Evolutionary conservation across 1,284 basidiomycete species (phyloP).

Genomic region (Lentinula novae-zelandiae): DNA sequence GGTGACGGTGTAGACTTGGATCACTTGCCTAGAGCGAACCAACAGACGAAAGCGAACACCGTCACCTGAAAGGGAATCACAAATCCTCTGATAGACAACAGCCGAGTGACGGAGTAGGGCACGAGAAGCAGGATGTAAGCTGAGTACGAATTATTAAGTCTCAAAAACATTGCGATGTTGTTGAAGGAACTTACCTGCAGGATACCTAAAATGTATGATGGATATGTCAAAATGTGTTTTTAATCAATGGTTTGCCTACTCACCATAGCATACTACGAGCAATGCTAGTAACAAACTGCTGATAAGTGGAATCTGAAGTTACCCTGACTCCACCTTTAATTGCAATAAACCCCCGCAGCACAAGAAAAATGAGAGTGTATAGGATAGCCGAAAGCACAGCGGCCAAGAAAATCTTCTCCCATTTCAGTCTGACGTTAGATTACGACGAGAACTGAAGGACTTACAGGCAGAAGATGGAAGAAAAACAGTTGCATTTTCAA

Average conservation of each 20-base stretch:
- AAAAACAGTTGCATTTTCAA: slow-evolving; percentile 42
- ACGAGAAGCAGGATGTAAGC: slow-evolving; percentile 59
- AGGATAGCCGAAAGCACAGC: slow-evolving; percentile 50
- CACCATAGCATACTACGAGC: slow-evolving; percentile 68
- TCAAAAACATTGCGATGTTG: background rate
- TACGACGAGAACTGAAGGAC: background rate
- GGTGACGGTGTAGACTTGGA: slow-evolving; percentile 1
- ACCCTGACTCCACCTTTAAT: slow-evolving; percentile 44
- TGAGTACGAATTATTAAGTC: slow-evolving; percentile 19
- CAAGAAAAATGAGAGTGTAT: slow-evolving; percentile 55
- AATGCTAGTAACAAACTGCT: slow-evolving; percentile 54
- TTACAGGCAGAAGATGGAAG: slow-evolving; percentile 59
- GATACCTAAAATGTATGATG: slow-evolving; percentile 41
- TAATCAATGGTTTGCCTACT: slow-evolving; percentile 15
- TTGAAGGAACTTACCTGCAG: slow-evolving; percentile 42
- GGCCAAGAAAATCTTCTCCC: slow-evolving; percentile 50
- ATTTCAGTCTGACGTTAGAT: background rate
- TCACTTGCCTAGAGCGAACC: slow-evolving; percentile 52
- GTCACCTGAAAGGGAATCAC: slow-evolving; percentile 39
- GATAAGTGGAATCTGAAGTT: slow-evolving; percentile 45
- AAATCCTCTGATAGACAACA: slow-evolving; percentile 46
- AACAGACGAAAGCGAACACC: slow-evolving; percentile 50
- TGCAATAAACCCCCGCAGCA: slow-evolving; percentile 48
- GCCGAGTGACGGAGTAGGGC: slow-evolving; percentile 52
- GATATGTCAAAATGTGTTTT: background rate